Evolutionary conservation across 2,329 filamentous ascomycete genomes (phyloP).

Genomic region (Pseudogymnoascus sp.): DNA sequence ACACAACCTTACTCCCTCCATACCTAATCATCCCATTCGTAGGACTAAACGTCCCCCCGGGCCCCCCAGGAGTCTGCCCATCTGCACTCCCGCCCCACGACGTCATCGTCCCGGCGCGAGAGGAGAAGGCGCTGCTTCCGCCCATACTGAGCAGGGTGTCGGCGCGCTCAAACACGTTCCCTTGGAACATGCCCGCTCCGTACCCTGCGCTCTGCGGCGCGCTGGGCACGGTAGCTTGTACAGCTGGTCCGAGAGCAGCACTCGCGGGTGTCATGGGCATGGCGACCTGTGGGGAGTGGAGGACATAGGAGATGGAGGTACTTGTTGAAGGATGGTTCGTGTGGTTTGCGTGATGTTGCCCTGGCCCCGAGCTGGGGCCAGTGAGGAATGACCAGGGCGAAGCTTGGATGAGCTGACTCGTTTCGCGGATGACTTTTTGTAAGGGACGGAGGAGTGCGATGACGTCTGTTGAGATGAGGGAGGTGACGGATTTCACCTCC

Average conservation of each 20-base stretch:
- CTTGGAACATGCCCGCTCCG: conserved; percentile 24
- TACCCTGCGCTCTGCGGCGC: conserved; percentile 43
- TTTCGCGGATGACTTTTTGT: conserved; percentile 77
- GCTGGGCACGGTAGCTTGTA: conserved; percentile 79
- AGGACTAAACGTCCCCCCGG: neutral
- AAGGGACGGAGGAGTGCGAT: conserved; percentile 70
- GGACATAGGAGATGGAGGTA: conserved; percentile 17
- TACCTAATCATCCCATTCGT: conserved; percentile 6
- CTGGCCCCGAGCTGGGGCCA: neutral
- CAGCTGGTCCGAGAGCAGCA: conserved; percentile 80
- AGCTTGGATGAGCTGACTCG: conserved; percentile 62
- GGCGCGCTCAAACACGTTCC: conserved; percentile 30
- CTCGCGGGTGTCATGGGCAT: conserved; percentile 84
- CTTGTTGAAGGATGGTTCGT: neutral
- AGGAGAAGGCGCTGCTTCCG: conserved; percentile 21
- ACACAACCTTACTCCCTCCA: neutral
- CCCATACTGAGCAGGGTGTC: conserved; percentile 27
- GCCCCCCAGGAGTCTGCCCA: neutral
- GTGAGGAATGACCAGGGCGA: conserved; percentile 48
- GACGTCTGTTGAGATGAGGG: conserved; percentile 58
- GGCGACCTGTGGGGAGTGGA: conserved; percentile 40
- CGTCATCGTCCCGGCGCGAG: conserved; percentile 30
- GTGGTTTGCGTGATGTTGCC: neutral
- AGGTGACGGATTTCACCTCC: conserved; percentile 39
- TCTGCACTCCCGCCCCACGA: neutral